Evolutionary conservation across 2,329 filamentous ascomycete genomes (phyloP), one percentile per base, ranked within the genome.

Genomic region (Pestalotiopsis sp.): DNA sequence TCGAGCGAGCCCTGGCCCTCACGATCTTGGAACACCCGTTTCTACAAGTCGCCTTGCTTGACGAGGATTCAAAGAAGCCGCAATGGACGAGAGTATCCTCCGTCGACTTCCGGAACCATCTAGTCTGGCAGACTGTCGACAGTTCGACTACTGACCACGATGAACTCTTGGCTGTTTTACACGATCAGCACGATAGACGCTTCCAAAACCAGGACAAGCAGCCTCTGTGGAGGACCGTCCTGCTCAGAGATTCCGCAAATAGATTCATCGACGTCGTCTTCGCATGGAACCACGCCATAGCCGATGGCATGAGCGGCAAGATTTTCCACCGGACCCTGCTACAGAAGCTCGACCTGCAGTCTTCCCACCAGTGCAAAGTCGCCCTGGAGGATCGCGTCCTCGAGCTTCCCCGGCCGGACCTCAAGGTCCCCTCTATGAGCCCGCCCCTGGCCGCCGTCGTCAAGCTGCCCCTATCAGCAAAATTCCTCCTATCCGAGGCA

Each of bases 271-370:
- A 80, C n/a, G 68, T 75, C 14, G 31, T 78, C 12, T 74, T 79
- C 57, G 69, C 69, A 11, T 77, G 71, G 66, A 76, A 75, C 38
- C 78, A 80, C 64, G 66, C 73, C 27, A 70, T 70, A 5, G 69
- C 67, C 3, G 78, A 80, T 52, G 78, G 77, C 1, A 76, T 72
- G n/a, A 71, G 76, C 23, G 75, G 72, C 56, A 79, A 77, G 65
- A 71, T 79, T 3, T 76, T 80, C n/a, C 77, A 80, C 56, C 64
- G 73, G 61, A 74, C 71, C 17, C 63, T 80, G 7, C 61, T 79
- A 4, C 68, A 70, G 6, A 72, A 74, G 39, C 76, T 80, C 58
- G 76, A 77, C 39, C 31, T 56, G 7, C 62, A 17, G 23, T 14
- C 17, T 13, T 38, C 17, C n/a, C 62, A 59, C n/a, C n/a, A 41